phyloP scores from a whole-genome alignment of 2,329 filamentous ascomycete species.

The Didymella keratinophila region DNA sequence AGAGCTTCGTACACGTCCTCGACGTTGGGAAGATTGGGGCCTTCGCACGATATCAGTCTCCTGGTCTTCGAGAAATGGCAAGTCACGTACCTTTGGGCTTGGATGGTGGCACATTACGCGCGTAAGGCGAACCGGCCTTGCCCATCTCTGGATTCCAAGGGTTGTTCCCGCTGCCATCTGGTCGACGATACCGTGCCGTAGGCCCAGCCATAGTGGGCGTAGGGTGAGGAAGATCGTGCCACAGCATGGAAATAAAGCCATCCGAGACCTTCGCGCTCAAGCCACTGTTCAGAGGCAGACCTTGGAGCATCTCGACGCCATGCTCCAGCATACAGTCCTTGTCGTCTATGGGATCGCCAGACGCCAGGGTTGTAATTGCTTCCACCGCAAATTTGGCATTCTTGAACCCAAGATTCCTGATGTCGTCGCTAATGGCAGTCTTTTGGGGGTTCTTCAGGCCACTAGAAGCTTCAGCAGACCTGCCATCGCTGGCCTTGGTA shows the following conservation, averaged over 20 bases:
- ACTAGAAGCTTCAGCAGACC: slow-evolving; percentile 44
- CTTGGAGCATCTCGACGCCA: slow-evolving; percentile 62
- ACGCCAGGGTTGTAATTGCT: slow-evolving; percentile 68
- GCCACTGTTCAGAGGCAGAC: slow-evolving; percentile 59
- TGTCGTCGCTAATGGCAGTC: slow-evolving; percentile 56
- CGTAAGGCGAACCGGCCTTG: slow-evolving; percentile 64
- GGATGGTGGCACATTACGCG: slow-evolving; percentile 62
- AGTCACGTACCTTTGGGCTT: slow-evolving; percentile 55
- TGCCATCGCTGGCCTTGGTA: slow-evolving; percentile 57
- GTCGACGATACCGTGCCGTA: slow-evolving; percentile 52
- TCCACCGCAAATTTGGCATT: slow-evolving; percentile 58
- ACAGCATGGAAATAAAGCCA: slow-evolving; percentile 63
- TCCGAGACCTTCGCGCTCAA: slow-evolving; percentile 58
- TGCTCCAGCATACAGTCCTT: slow-evolving; percentile 54
- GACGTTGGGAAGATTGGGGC: slow-evolving; percentile 66
- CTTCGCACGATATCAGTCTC: slow-evolving; percentile 21
- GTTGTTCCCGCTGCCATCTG: slow-evolving; percentile 57
- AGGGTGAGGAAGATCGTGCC: slow-evolving; percentile 62
- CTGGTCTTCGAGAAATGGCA: slow-evolving; percentile 44
- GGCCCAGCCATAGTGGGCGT: slow-evolving; percentile 58
- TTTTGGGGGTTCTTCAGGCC: slow-evolving; percentile 34
- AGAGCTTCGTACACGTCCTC: slow-evolving; percentile 68
- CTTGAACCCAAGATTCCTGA: slow-evolving; percentile 63
- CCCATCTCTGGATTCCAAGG: slow-evolving; percentile 61
- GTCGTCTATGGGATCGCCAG: slow-evolving; percentile 72